These are phyloP conservation scores for Flaveria brownii DNA, from an alignment of 129 eudicot species.

Conservation along the genomic window DNA sequence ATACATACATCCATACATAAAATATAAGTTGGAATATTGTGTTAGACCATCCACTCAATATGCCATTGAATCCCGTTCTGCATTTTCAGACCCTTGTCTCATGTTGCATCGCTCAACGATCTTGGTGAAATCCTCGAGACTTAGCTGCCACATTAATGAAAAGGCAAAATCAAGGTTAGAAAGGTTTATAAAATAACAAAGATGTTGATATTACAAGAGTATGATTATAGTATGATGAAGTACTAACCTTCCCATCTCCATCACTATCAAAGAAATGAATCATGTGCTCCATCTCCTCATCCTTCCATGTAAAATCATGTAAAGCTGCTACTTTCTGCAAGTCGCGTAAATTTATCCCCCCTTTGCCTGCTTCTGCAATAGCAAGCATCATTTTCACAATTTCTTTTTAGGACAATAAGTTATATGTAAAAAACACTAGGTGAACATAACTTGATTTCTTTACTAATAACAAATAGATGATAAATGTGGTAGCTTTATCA, in stretches of 20 bases:
- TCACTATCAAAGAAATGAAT: constrained; percentile 68
- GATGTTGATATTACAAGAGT: not conserved
- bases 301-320: constrained; percentile 93
- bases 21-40: not conserved
- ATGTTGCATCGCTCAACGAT: constrained; percentile 74
- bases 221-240: not conserved
- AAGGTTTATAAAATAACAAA: constrained; percentile 6
- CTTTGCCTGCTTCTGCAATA: constrained; percentile 75
- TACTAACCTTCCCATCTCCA: constrained; percentile 85
- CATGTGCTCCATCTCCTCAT: constrained; percentile 78
- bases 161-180: not conserved
- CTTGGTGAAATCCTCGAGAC: constrained; percentile 77
- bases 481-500: not conserved
- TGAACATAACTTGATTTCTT: not conserved
- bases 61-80: constrained; percentile 32
- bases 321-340: constrained; percentile 63
- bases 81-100: constrained; percentile 48
- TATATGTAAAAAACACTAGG: not conserved
- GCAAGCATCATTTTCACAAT: not conserved
- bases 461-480: not conserved
- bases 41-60: constrained; percentile 17
- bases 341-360: constrained; percentile 63
- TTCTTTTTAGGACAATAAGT: constrained; percentile 5
- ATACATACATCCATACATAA: not conserved
- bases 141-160: constrained; percentile 53